Conservation (phyloP, 192 early-diverging fungal species). For the Lobulomyces angularis region DNA sequence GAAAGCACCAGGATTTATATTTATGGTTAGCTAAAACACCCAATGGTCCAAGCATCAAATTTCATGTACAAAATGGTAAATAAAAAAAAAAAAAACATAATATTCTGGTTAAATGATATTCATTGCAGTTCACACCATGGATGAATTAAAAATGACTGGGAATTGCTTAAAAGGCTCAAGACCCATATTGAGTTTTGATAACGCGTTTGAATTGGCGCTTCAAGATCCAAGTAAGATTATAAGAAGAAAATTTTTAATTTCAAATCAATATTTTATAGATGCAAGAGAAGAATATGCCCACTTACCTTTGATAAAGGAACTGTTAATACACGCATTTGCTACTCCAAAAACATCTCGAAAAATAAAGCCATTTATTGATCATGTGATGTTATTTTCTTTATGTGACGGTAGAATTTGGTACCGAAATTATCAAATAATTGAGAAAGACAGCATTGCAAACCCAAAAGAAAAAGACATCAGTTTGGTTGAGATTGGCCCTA, state of each 20-base stretch:
- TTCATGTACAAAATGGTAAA: slow-evolving; percentile 84
- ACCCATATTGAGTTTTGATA: slow-evolving; percentile 89
- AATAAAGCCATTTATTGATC: slow-evolving; percentile 95
- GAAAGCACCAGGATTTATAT: slow-evolving; percentile 85
- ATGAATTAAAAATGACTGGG: slow-evolving; percentile 95
- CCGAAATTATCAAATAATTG: slow-evolving; percentile 79
- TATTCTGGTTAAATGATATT: background rate
- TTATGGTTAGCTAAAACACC: slow-evolving; percentile 93
- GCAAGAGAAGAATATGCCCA: slow-evolving; percentile 60
- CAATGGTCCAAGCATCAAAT: slow-evolving; percentile 88
- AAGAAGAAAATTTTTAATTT: too few relatives aligned
- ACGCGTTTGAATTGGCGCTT: slow-evolving; percentile 73
- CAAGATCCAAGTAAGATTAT: too few relatives aligned
- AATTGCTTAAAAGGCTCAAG: slow-evolving; percentile 96
- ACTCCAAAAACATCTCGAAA: slow-evolving; percentile 75
- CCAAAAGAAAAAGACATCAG: slow-evolving; percentile 59
- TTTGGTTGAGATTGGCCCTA: slow-evolving; percentile 90
- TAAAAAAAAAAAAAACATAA: background rate
- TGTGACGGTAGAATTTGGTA: slow-evolving; percentile 82
- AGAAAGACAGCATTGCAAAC: slow-evolving; percentile 11
- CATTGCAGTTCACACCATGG: slow-evolving; percentile 94
- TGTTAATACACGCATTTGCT: slow-evolving; percentile 79
- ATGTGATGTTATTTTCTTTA: slow-evolving; percentile 57
- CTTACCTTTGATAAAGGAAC: slow-evolving; percentile 79
- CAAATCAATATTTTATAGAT: too few relatives aligned